Base-by-base conservation (phyloP, 139 green algal genomes). In the Nannochloris sp. region DNA sequence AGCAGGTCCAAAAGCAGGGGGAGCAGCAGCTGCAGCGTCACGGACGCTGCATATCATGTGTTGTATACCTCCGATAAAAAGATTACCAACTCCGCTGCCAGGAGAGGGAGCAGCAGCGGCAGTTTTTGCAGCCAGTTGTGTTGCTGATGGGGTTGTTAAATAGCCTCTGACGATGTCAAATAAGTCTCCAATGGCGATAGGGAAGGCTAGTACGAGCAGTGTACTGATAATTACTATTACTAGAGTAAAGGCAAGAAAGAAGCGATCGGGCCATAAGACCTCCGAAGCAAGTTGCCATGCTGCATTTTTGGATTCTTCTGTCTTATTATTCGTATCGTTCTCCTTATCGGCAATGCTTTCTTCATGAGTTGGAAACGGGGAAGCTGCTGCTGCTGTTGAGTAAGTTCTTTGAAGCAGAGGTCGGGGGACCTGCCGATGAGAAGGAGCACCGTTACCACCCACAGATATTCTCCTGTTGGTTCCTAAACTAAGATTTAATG, bases 131-230 rank as follows among this genome's bases (percentile, higher is more conserved):
- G 4, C 9, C 14, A 34, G 2, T 30, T 9, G 29, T 23, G 58
- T 29, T 31, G 13, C 7, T 29, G 3, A 46, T n/a, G 15, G 34
- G 25, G 6, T 30, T 45, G 32, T 51, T 35, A 65, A 24, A 15
- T 75, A 57, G 3, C 47, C 10, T 9, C 68, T 14, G 14, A 76
- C 63, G 3, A 76, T 33, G 30, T 76, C 69, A 39, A 76, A 76
- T 1, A 76, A 19, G 23, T 65, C 55, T 5, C 70, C 70, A 0
- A 77, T 65, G 6, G 57, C 62, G 30, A 77, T 14, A 4, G 70
- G 70, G 33, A 77, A 77, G 1, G 29, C 25, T 1, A 77, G 33
- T 2, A 54, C 71, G 35, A 66, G 48, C 10, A 23, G 31, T 6
- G 71, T 45, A 7, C 56, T 72, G 31, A 27, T 23, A 4, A 12